Evolutionary conservation across 139 green algal genomes (phyloP), one percentile per base, ranked within the genome.

Genomic region (Chlorella sorokiniana): DNA sequence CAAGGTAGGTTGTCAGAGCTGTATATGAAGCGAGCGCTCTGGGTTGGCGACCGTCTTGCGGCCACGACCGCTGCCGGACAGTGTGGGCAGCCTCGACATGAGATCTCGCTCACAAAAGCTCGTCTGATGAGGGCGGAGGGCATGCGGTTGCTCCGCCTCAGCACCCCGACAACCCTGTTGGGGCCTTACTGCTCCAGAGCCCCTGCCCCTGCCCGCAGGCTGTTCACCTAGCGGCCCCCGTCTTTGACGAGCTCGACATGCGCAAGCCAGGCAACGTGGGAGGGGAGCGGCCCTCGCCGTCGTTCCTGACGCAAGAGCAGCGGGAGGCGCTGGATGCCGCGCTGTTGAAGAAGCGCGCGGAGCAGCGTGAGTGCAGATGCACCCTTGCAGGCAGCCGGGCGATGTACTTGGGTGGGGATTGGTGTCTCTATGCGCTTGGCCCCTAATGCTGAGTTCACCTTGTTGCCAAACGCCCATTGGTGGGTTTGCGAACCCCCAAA

Each of bases 291-390:
- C 59, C 59, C 41, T 62, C 75, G 59, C 75, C 79, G 22, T 84
- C 88, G 20, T 95, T 97, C 67, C 78, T 97, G 48, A 97, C 90
- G 23, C 86, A 94, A 16, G 86, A 90, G 33, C 94, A 97, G 81
- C 89, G 92, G 0, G 85, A 85, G 16, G 92, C 94, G 1, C 80
- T 97, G 54, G 93, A 96, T 68, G 88, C 90, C 25, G 94, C 94
- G 2, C 88, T 97, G 48, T 82, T 84, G 0, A 86, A 89, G 33
- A 96, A 94, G 69, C 84, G 91, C 27, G 72, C 84, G 51, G 69
- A 86, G 42, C 79, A 70, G 74, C 51, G 79, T 91, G 51, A 76
- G 84, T 69, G 9, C 54, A 45, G 44, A 35, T 80, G 16, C 10
- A 51, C 35, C 10, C 18, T 72, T 52, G 44, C 42, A 44, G 41